phyloP scores from a whole-genome alignment of 2,329 filamentous ascomycete genomes.

The Hypoxylon sp. region DNA sequence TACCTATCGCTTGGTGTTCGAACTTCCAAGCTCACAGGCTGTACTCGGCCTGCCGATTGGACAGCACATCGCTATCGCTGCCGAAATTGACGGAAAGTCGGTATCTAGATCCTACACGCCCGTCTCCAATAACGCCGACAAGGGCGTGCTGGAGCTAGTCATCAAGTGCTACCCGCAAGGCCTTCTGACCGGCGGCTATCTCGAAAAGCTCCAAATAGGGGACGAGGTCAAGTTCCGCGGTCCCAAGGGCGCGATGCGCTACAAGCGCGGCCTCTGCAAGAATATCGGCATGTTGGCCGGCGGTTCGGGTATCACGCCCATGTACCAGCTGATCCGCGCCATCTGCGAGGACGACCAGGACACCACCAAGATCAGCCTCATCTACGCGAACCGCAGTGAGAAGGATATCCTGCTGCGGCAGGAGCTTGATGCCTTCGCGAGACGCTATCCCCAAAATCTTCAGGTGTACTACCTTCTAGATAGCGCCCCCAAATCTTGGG shows the following conservation, averaged over 20 bases:
- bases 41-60: conserved; percentile 67
- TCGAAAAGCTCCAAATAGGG: conserved; percentile 60
- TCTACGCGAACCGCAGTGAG: conserved; percentile 70
- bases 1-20: conserved; percentile 61
- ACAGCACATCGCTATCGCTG: conserved; percentile 67
- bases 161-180: conserved; percentile 65
- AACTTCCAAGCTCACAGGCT: conserved; percentile 57
- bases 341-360: conserved; percentile 72
- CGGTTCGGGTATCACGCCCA: conserved; percentile 65
- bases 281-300: conserved; percentile 68
- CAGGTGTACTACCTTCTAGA: conserved; percentile 68
- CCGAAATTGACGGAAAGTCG: conserved; percentile 57
- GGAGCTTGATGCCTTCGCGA: conserved; percentile 66
- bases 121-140: conserved; percentile 62
- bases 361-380: conserved; percentile 65
- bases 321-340: conserved; percentile 72
- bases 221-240: conserved; percentile 65
- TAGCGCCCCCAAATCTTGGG: conserved; percentile 60
- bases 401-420: conserved; percentile 69
- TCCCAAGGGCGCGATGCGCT: conserved; percentile 68
- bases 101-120: conserved; percentile 67
- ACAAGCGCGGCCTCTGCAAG: conserved; percentile 56
- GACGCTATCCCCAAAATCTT: conserved; percentile 64
- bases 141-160: conserved; percentile 62
- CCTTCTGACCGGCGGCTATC: conserved; percentile 61